A percentile compares a stretch with the other conserved stretches of the same genome.
phyloP scores from a whole-genome alignment of 495 filamentous ascomycete genomes.

The Talaromyces nanjingensis region DNA sequence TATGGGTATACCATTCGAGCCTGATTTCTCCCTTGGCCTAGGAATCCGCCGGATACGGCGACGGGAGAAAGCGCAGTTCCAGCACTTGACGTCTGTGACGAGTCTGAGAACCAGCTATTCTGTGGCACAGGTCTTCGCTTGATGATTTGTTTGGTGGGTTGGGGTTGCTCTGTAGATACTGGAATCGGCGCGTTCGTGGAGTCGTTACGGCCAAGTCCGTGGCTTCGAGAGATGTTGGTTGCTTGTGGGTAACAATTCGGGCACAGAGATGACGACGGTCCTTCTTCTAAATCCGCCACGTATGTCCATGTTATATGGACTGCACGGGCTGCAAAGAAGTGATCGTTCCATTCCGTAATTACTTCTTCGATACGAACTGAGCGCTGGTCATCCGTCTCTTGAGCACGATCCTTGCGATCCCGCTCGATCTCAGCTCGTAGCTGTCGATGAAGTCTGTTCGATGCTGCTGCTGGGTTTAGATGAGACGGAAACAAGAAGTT shows the following conservation, averaged over 20 bases:
- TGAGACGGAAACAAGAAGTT: slow-evolving; percentile 40
- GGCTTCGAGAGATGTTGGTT: slow-evolving; percentile 25
- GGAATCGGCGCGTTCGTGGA: slow-evolving; percentile 9
- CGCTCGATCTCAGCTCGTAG: slow-evolving; percentile 34
- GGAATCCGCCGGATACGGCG: not conserved
- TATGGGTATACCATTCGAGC: slow-evolving; percentile 2
- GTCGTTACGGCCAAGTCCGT: slow-evolving; percentile 10
- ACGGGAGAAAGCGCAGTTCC: not conserved
- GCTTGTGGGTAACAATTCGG: slow-evolving; percentile 39
- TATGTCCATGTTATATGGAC: slow-evolving; percentile 32
- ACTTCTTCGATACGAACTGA: slow-evolving; percentile 33
- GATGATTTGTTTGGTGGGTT: not conserved
- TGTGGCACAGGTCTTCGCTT: slow-evolving; percentile 5
- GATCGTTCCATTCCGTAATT: slow-evolving; percentile 46
- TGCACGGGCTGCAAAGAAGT: slow-evolving; percentile 40
- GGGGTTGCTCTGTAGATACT: slow-evolving; percentile 10
- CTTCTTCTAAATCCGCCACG: slow-evolving; percentile 29
- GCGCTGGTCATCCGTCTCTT: slow-evolving; percentile 38
- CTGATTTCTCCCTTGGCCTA: slow-evolving; percentile 7
- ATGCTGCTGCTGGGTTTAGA: slow-evolving; percentile 32
- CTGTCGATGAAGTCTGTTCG: slow-evolving; percentile 33
- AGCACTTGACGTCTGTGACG: not conserved
- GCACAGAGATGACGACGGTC: slow-evolving; percentile 36
- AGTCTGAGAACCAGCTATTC: not conserved
- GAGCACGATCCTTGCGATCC: slow-evolving; percentile 35